A percentile compares a stretch with the other conserved stretches of the same genome.
phyloP scores from a whole-genome alignment of 1,284 basidiomycete genomes.

The Trichosporon faecale region DNA sequence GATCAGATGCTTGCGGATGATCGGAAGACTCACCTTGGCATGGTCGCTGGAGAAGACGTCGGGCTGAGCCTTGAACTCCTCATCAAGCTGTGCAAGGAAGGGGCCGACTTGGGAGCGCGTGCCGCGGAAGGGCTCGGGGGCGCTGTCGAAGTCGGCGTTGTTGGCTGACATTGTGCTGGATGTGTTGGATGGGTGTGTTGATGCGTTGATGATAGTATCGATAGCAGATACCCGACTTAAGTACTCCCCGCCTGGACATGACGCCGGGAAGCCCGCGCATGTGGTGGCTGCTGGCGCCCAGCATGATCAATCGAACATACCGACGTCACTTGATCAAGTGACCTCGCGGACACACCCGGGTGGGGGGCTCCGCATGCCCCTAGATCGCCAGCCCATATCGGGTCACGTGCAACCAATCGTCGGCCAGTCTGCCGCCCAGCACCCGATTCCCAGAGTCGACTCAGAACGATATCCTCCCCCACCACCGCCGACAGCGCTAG shows the following conservation, averaged over 20 bases:
- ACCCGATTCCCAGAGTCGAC: neutral
- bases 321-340: slow-evolving; percentile 23
- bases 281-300: slow-evolving; percentile 29
- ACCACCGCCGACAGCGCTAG: neutral
- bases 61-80: slow-evolving; percentile 33
- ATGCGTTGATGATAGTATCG: slow-evolving; percentile 5
- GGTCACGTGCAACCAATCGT: slow-evolving; percentile 57
- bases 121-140: slow-evolving; percentile 20
- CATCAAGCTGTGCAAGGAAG: slow-evolving; percentile 21
- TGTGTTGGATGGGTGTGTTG: slow-evolving; percentile 22
- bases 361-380: slow-evolving; percentile 23
- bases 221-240: slow-evolving; percentile 48
- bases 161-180: slow-evolving; percentile 16
- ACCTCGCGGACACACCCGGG: slow-evolving; percentile 23
- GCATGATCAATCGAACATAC: slow-evolving; percentile 22
- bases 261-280: slow-evolving; percentile 66
- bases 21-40: slow-evolving; percentile 28
- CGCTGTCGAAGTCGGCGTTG: slow-evolving; percentile 22
- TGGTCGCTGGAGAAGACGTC: slow-evolving; percentile 37
- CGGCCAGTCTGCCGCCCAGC: slow-evolving; percentile 7
- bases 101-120: slow-evolving; percentile 16
- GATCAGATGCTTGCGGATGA: slow-evolving; percentile 25
- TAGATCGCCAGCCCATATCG: slow-evolving; percentile 24
- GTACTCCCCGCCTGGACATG: slow-evolving; percentile 68
- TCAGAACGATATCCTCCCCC: neutral